These are phyloP conservation scores for Discostella stelligeroides DNA, from an alignment of 108 stramenopile species.

Conservation along the genomic window DNA sequence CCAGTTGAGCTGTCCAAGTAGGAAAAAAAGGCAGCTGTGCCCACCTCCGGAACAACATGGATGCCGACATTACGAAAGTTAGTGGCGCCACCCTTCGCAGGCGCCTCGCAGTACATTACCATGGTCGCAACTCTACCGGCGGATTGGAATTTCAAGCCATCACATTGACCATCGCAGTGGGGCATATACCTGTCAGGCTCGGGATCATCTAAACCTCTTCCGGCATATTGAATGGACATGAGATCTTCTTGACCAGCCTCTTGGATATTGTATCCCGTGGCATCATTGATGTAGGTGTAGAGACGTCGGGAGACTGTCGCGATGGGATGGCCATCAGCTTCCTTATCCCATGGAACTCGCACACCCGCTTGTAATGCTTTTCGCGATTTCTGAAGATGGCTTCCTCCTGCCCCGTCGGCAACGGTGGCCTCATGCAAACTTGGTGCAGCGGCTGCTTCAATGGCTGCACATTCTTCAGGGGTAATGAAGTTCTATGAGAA, in stretches of 20 bases:
- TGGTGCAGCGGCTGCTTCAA: constrained; percentile 62
- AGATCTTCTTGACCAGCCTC: constrained; percentile 83
- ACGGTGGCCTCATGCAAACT: constrained; percentile 77
- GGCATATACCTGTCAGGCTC: constrained; percentile 87
- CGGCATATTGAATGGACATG: constrained; percentile 86
- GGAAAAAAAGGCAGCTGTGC: constrained; percentile 80
- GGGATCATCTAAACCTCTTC: constrained; percentile 59
- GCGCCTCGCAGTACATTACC: constrained; percentile 91
- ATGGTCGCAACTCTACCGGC: constrained; percentile 90
- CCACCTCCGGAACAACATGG: constrained; percentile 75
- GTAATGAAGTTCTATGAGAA: constrained; percentile 64
- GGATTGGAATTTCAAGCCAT: constrained; percentile 63
- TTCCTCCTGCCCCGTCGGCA: constrained; percentile 82
- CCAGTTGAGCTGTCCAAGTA: constrained; percentile 78
- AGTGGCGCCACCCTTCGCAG: constrained; percentile 79
- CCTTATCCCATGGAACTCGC: constrained; percentile 73
- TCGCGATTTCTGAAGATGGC: constrained; percentile 61
- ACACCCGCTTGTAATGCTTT: constrained; percentile 86
- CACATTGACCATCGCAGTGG: constrained; percentile 93
- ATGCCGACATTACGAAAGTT: constrained; percentile 84
- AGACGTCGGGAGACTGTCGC: constrained; percentile 60
- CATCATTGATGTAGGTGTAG: constrained; percentile 78
- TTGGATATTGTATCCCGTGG: constrained; percentile 62
- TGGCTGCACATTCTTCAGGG: constrained; percentile 79
- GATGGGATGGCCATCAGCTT: constrained; percentile 70